These are phyloP conservation scores for Cylindrotheca closterium DNA, from an alignment of 108 stramenopile species.

Conservation along the genomic window DNA sequence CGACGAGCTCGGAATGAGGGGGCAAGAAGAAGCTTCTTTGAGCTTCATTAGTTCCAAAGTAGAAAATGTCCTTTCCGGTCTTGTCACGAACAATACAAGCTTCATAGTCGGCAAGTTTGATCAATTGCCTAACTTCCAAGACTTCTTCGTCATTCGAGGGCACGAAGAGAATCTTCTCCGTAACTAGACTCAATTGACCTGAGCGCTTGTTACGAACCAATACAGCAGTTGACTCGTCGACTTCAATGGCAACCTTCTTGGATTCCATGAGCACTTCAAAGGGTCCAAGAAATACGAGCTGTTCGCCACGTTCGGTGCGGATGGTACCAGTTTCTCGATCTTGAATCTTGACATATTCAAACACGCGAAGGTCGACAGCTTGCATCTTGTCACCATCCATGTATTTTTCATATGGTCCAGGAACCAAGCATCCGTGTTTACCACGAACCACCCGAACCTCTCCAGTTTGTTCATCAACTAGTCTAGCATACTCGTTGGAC, in stretches of 20 bases:
- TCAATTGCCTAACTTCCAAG: conserved; percentile 11
- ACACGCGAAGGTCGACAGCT: conserved; percentile 15
- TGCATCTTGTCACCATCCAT: conserved; percentile 9
- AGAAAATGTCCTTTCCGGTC: conserved; percentile 18
- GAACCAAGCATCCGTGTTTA: conserved; percentile 17
- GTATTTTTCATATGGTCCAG: conserved; percentile 13
- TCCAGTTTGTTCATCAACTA: conserved; percentile 11
- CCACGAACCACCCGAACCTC: conserved; percentile 22
- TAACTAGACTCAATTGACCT: conserved; percentile 11
- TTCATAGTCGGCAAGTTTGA: conserved; percentile 22
- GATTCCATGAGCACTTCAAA: conserved; percentile 9
- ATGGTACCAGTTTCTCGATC: conserved; percentile 8
- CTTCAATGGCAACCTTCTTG: conserved; percentile 10
- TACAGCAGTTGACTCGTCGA: conserved; percentile 18
- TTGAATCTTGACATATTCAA: conserved; percentile 19
- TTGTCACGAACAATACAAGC: conserved; percentile 22
- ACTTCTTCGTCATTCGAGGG: conserved; percentile 16
- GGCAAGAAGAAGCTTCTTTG: conserved; percentile 25
- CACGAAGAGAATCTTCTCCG: conserved; percentile 20
- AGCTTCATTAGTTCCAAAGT: conserved; percentile 15
- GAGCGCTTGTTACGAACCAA: conserved; percentile 13
- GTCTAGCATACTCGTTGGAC: conserved; percentile 16
- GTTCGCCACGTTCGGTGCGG: conserved; percentile 19
- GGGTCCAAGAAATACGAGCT: conserved; percentile 13
- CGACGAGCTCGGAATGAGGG: conserved; percentile 16